A percentile compares a stretch with the other conserved stretches of the same genome.
Evolutionary conservation across 2,329 filamentous ascomycete species (phyloP).

Genomic region (Aureobasidium melanogenum): DNA sequence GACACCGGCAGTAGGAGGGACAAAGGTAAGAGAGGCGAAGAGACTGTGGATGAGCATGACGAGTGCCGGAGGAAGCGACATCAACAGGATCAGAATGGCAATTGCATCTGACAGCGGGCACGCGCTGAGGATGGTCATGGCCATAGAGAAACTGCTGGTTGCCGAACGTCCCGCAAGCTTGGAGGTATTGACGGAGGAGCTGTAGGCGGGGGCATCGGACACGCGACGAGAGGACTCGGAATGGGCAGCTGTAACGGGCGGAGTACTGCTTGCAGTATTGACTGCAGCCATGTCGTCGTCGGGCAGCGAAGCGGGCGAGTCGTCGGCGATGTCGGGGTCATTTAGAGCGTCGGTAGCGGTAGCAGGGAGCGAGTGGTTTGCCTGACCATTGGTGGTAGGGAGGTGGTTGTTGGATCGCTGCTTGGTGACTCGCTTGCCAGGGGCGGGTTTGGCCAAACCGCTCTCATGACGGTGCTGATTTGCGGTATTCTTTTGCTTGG

Average conservation of each 20-base stretch:
- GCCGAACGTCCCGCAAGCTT: constrained; percentile 29
- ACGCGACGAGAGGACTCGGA: constrained; percentile 13
- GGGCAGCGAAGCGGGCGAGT: constrained; percentile 9
- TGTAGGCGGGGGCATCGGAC: constrained; percentile 29
- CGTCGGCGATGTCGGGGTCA: constrained; percentile 10
- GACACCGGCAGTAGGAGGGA: constrained; percentile 67
- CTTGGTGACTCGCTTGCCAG: constrained; percentile 56
- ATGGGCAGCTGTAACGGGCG: not conserved
- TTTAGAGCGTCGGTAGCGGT: constrained; percentile 21
- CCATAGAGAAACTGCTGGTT: constrained; percentile 64
- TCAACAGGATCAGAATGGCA: constrained; percentile 89
- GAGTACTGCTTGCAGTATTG: not conserved
- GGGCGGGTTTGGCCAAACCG: constrained; percentile 60
- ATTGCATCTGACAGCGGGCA: constrained; percentile 92
- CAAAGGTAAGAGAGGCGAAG: constrained; percentile 87
- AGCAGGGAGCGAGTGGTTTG: constrained; percentile 22
- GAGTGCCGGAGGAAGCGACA: constrained; percentile 82
- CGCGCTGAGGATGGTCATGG: constrained; percentile 77
- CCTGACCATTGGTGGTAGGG: constrained; percentile 8
- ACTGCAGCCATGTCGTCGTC: constrained; percentile 12
- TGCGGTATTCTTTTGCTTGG: constrained; percentile 34
- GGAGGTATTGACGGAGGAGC: constrained; percentile 36
- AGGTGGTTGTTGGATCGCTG: constrained; percentile 34
- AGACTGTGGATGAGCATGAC: constrained; percentile 84
- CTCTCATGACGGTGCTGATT: constrained; percentile 65